These are phyloP conservation scores for Fusarium sp. DNA, from an alignment of 2,329 filamentous ascomycete species.

Conservation along the genomic window DNA sequence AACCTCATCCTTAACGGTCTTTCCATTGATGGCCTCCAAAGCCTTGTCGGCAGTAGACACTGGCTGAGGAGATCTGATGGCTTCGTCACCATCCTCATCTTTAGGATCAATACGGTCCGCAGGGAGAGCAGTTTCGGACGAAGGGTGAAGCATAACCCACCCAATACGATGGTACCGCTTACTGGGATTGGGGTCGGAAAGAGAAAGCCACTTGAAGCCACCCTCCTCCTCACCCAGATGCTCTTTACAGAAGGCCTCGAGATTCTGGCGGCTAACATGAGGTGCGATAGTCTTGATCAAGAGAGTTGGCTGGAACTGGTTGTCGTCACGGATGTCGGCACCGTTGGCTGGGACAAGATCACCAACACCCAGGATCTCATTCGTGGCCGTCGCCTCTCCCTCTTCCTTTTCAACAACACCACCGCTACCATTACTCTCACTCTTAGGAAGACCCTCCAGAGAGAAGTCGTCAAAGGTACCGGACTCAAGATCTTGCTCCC, in stretches of 20 bases:
- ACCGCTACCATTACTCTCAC: constrained; percentile 87
- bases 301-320: constrained; percentile 87
- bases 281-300: constrained; percentile 98
- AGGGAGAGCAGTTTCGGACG: constrained; percentile 72
- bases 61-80: constrained; percentile 65
- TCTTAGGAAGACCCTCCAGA: constrained; percentile 92
- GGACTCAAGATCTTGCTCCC: constrained; percentile 87
- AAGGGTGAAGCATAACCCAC: constrained; percentile 95
- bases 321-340: constrained; percentile 90
- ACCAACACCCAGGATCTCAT: constrained; percentile 91
- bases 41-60: constrained; percentile 83
- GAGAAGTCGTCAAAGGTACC: constrained; percentile 95
- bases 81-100: constrained; percentile 73
- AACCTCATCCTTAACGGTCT: constrained; percentile 94
- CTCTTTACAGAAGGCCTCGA: constrained; percentile 95
- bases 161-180: constrained; percentile 98
- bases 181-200: constrained; percentile 95
- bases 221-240: constrained; percentile 91
- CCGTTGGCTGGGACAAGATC: constrained; percentile 87
- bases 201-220: constrained; percentile 93
- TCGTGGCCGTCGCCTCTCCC: constrained; percentile 89
- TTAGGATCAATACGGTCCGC: constrained; percentile 80
- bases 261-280: constrained; percentile 91
- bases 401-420: constrained; percentile 94
- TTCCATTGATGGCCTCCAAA: constrained; percentile 94